A percentile compares a stretch with the other conserved stretches of the same genome.
Conservation (phyloP, 495 filamentous ascomycete genomes). For the Xylaria sp. region DNA sequence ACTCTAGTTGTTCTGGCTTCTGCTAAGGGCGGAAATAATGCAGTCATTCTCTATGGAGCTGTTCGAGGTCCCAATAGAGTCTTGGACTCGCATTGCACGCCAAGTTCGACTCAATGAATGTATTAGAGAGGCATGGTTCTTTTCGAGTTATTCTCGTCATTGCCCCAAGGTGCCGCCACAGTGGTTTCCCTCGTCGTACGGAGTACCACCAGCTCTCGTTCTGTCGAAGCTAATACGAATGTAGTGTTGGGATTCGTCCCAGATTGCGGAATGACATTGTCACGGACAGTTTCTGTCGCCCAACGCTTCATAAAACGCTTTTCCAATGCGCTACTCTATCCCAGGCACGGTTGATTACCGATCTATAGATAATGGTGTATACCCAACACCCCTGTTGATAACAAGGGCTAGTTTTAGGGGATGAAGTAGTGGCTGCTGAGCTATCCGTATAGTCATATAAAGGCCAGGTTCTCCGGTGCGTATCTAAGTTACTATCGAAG, state of each 20-base stretch:
- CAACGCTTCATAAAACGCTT: not conserved
- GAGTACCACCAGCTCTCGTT: not conserved
- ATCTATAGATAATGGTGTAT: not conserved
- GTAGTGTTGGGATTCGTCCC: not conserved
- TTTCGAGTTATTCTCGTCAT: not conserved
- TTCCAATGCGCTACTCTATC: not conserved
- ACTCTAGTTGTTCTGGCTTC: not conserved
- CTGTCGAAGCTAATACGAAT: not conserved
- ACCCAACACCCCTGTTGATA: not conserved
- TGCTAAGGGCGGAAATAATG: not conserved
- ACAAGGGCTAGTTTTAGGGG: not conserved
- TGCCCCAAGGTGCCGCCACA: slow-evolving; percentile 18
- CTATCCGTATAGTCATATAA: not conserved
- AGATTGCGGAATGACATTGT: slow-evolving; percentile 9
- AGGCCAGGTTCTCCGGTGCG: not conserved
- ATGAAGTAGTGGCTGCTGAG: not conserved
- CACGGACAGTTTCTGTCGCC: not conserved
- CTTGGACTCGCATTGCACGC: not conserved
- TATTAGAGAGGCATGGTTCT: not conserved
- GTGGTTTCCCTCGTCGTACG: slow-evolving; percentile 32
- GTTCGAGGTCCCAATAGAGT: not conserved
- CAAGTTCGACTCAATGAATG: not conserved
- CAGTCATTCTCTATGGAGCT: not conserved
- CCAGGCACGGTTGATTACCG: not conserved
- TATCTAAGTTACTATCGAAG: not conserved